phyloP scores from a whole-genome alignment of 345 rosid species.

The Bretschneidera sinensis region DNA sequence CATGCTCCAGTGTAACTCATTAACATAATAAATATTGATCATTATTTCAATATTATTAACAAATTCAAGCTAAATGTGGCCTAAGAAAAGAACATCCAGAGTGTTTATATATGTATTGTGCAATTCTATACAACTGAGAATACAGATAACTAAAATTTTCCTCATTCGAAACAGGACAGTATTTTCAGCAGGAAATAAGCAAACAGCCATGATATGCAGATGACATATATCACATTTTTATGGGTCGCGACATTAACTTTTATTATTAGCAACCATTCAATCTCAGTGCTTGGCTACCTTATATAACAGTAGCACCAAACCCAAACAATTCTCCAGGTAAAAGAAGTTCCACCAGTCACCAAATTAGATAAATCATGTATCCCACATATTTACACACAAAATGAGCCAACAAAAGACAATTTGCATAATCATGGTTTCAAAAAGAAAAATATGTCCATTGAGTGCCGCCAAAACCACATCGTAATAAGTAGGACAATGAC shows the following conservation, averaged over 20 bases:
- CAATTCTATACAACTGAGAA: no score
- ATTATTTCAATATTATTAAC: no score
- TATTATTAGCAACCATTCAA: no score
- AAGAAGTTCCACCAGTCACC: background rate
- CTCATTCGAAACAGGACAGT: background rate
- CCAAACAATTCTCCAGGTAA: background rate
- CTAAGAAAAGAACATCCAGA: no score
- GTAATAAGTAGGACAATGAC: background rate
- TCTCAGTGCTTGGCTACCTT: background rate
- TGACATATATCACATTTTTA: background rate
- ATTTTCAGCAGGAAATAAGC: background rate
- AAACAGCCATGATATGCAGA: background rate
- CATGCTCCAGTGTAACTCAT: background rate
- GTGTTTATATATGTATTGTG: no score
- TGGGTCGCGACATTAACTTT: no score
- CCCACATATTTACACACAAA: background rate
- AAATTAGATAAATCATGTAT: background rate
- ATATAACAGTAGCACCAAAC: no score
- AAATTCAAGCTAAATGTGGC: no score
- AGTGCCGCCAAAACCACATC: background rate
- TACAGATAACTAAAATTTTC: no score
- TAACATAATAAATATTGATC: no score
- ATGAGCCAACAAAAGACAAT: no score
- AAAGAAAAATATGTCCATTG: background rate
- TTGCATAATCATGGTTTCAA: no score